Base-by-base conservation (phyloP, 129 eudicot species). In the Helianthus annuus region DNA sequence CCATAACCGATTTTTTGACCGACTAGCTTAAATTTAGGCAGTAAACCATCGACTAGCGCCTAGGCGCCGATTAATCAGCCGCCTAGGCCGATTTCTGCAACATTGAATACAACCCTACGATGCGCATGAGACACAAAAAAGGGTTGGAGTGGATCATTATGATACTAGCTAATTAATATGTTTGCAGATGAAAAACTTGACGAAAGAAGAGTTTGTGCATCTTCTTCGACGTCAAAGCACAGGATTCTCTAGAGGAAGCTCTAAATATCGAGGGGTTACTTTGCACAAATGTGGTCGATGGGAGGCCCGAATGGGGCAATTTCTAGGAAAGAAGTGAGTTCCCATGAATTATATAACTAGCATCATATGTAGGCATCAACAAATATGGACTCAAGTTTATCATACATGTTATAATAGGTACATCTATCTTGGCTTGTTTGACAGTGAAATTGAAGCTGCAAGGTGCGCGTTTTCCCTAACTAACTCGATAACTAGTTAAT, bases 291-390 rank as follows among this genome's bases (percentile, higher is more conserved):
- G 97, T 29, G 97, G 95, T 22, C 85, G 87, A 8, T 90, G 97
- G 97, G 97, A 90, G 70, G 97, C 97, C 75, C 85, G 91, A 63
- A 91, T 91, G 97, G 95, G 97, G 4, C 97, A 91, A 67, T 86
- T 82, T 79, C 87, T 91, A 8, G 95, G 95, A 44, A 91, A 88
- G 72, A 91, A 91, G 97, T 91, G 69, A 83, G 88, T 55, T 48
- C 62, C 5, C 10, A 38, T 45, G 48, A 64, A 36, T 12, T 71
- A 17, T 16, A 63, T 55, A 19, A 19, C 64, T 24, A 48, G 24
- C 16, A 48, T 12, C 12, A 46, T 19, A 17, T 45, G 8, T 59
- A 4, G 2, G 59, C 15, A 45, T 48, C 8, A 49, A 46, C 17
- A 7, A 15, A 46, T 2, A 5, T 27, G 22, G 5, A 69, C 39